Evolutionary conservation across 2,329 filamentous ascomycete genomes (phyloP).

Genomic region (Purpureocillium takamizusanense): DNA sequence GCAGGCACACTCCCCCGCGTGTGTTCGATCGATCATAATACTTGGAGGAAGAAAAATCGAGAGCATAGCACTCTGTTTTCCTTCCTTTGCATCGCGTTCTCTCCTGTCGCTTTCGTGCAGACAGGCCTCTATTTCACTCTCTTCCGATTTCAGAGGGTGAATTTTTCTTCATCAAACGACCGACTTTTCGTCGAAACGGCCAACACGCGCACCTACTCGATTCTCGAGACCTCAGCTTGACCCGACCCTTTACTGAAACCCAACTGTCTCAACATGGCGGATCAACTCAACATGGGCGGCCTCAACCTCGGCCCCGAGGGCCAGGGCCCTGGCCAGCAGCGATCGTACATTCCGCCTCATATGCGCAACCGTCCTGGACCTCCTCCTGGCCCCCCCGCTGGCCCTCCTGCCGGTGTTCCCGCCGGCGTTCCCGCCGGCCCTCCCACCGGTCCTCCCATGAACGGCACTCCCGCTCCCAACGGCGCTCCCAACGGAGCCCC

Average conservation of each 20-base stretch:
- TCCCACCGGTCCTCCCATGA: slow-evolving; percentile 10
- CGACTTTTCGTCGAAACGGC: neutral
- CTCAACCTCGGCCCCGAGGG: slow-evolving; percentile 50
- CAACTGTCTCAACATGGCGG: slow-evolving; percentile 55
- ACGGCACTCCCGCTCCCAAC: slow-evolving; percentile 7
- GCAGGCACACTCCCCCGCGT: slow-evolving; percentile 20
- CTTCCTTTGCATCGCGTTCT: slow-evolving; percentile 17
- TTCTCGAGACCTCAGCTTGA: neutral
- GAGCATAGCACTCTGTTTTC: slow-evolving; percentile 22
- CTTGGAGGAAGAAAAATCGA: slow-evolving; percentile 20
- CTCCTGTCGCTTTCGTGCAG: slow-evolving; percentile 20
- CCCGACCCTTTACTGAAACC: slow-evolving; percentile 10
- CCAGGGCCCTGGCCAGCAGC: slow-evolving; percentile 23
- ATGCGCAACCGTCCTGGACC: slow-evolving; percentile 48
- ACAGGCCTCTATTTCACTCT: slow-evolving; percentile 17
- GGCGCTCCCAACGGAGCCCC: slow-evolving; percentile 13
- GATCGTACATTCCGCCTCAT: slow-evolving; percentile 81
- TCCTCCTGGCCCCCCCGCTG: slow-evolving; percentile 9
- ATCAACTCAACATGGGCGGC: slow-evolving; percentile 75
- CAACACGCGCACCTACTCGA: neutral
- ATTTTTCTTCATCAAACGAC: slow-evolving; percentile 10
- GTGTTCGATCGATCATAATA: slow-evolving; percentile 21
- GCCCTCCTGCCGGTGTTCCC: slow-evolving; percentile 9
- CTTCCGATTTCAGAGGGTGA: slow-evolving; percentile 21
- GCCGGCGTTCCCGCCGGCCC: slow-evolving; percentile 17